Percentiles rank a stretch among this genome's conserved stretches.
Evolutionary conservation across 179 eudicot species (phyloP).

Genomic region (Carnegiea gigantea): DNA sequence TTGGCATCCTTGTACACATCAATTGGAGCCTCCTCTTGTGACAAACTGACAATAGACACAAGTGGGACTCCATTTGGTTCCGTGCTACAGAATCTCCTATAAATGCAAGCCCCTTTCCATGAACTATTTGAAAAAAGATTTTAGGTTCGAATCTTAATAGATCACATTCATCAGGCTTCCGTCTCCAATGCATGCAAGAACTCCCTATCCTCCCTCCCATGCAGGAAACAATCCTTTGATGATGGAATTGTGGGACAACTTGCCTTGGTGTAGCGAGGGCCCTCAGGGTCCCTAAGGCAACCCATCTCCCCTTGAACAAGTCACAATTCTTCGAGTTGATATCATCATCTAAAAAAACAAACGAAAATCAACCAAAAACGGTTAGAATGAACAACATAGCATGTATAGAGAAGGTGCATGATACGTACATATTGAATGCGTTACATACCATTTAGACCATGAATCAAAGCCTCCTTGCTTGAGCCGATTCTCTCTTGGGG

Average conservation of each 20-base stretch:
- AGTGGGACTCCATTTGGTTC: conserved; percentile 42
- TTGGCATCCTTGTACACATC: conserved; percentile 43
- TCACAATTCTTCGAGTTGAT: conserved; percentile 15
- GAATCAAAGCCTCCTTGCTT: not conserved
- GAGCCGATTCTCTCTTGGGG: not conserved
- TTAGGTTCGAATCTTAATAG: conserved; percentile 32
- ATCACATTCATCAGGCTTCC: conserved; percentile 43
- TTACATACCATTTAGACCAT: conserved; percentile 15
- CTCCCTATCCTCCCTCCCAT: conserved; percentile 43
- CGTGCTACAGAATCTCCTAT: conserved; percentile 50
- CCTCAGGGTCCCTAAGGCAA: conserved; percentile 18
- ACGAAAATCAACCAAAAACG: not conserved
- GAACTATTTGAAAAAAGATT: conserved; percentile 30
- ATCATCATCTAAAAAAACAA: conserved; percentile 5
- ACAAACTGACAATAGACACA: conserved; percentile 28
- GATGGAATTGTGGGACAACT: conserved; percentile 42
- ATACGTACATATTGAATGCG: not conserved
- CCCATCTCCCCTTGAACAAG: conserved; percentile 40
- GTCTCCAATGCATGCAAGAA: conserved; percentile 45
- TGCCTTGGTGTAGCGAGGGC: conserved; percentile 31
- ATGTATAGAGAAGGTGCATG: too few species aligned
- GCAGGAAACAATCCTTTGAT: conserved; percentile 40
- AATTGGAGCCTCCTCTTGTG: conserved; percentile 35
- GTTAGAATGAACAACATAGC: too few species aligned
- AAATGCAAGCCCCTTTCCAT: conserved; percentile 41